Evolutionary conservation across 2,329 filamentous ascomycete genomes (phyloP).

Genomic region (Diaporthe citri): DNA sequence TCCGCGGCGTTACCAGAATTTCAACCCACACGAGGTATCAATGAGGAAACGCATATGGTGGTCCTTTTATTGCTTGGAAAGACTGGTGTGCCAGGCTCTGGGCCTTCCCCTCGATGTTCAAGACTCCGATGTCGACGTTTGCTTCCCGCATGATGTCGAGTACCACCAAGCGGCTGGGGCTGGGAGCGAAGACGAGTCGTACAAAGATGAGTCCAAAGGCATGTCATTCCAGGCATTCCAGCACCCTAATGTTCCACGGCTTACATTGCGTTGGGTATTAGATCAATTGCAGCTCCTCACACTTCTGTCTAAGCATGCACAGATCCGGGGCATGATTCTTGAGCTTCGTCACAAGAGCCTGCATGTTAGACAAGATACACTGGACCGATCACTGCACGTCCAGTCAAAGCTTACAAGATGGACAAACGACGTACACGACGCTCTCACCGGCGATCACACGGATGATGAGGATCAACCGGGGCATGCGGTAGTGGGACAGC

Average conservation of each 20-base stretch:
- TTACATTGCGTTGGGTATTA: neutral
- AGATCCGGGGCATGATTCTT: conserved; percentile 42
- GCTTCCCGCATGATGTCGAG: conserved; percentile 47
- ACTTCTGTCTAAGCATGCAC: conserved; percentile 41
- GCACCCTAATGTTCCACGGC: neutral
- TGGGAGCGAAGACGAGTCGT: neutral
- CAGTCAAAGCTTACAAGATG: conserved; percentile 40
- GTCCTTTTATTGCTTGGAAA: conserved; percentile 67
- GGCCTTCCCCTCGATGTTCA: conserved; percentile 67
- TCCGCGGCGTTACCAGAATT: conserved; percentile 64
- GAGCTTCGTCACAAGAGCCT: conserved; percentile 43
- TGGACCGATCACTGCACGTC: conserved; percentile 39
- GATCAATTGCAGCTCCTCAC: conserved; percentile 38
- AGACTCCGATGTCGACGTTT: conserved; percentile 71
- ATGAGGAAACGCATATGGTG: conserved; percentile 67
- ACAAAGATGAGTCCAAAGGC: conserved; percentile 11
- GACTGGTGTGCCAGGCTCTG: conserved; percentile 68
- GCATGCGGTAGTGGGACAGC: neutral
- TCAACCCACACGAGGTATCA: conserved; percentile 58
- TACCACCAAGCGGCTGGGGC: conserved; percentile 2
- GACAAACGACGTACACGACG: conserved; percentile 41
- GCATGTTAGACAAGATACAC: conserved; percentile 38
- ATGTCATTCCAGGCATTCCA: neutral
- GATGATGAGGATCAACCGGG: conserved; percentile 29
- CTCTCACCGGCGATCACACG: conserved; percentile 11